These are phyloP conservation scores for Themeda triandra DNA, from an alignment of 176 grass and related monocot species.

Conservation along the genomic window DNA sequence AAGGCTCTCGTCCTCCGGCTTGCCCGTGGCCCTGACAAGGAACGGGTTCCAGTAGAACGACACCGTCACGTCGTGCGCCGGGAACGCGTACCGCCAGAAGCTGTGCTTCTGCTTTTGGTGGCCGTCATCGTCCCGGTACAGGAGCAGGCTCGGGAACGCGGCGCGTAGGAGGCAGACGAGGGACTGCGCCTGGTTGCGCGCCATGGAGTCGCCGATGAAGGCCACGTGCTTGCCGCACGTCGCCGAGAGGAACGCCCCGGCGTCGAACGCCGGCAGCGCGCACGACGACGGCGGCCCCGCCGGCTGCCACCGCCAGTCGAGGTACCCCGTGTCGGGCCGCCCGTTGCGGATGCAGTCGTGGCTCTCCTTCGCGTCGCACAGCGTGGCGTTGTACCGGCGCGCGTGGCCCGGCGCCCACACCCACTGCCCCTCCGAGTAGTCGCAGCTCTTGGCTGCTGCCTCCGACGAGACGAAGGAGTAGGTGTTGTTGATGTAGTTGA, in stretches of 20 bases:
- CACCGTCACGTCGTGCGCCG: conserved; percentile 36
- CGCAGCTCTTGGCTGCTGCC: background rate
- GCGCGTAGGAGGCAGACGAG: conserved; percentile 36
- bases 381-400: conserved; percentile 34
- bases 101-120: background rate
- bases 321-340: conserved; percentile 40
- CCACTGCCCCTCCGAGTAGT: conserved; percentile 44
- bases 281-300: background rate
- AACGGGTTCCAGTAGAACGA: conserved; percentile 53
- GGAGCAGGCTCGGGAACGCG: conserved; percentile 18
- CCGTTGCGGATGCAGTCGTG: conserved; percentile 53
- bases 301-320: conserved; percentile 57
- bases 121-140: background rate
- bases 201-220: conserved; percentile 50
- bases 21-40: conserved; percentile 21
- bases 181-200: conserved; percentile 48
- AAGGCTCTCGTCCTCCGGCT: background rate
- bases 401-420: conserved; percentile 31
- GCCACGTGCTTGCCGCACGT: conserved; percentile 30
- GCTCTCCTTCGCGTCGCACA: conserved; percentile 37
- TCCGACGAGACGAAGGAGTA: conserved; percentile 14
- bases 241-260: conserved; percentile 14
- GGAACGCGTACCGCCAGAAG: conserved; percentile 30
- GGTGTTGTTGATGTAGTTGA: conserved; percentile 22
- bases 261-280: conserved; percentile 34